These are phyloP conservation scores for Licmophora abbreviata DNA, from an alignment of 108 stramenopile species.

Conservation along the genomic window DNA sequence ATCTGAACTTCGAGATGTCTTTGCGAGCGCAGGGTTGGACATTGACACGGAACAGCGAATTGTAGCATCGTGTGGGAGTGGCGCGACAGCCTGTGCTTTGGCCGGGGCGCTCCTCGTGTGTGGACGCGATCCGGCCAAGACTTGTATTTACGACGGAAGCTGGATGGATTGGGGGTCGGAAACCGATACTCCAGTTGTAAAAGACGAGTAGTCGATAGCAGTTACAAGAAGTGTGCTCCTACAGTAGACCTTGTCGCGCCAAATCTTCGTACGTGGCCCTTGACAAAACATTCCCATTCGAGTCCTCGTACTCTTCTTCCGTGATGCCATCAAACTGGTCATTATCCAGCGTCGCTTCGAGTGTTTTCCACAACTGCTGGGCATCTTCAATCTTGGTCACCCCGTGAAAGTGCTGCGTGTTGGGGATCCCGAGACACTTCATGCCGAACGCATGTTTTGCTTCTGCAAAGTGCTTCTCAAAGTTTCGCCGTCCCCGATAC, in stretches of 20 bases:
- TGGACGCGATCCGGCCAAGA: conserved; percentile 41
- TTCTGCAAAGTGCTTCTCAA: conserved; percentile 96
- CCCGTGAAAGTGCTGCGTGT: conserved; percentile 98
- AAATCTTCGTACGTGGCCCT: conserved; percentile 91
- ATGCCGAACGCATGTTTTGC: conserved; percentile 95
- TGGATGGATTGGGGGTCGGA: conserved; percentile 68
- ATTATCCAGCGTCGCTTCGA: conserved; percentile 62
- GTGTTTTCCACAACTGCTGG: conserved; percentile 77
- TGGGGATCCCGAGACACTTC: conserved; percentile 96
- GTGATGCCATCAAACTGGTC: conserved; percentile 76
- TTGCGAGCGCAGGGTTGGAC: conserved; percentile 36
- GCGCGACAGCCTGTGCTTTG: conserved; percentile 63
- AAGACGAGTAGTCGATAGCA: too few relatives aligned
- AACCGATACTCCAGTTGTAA: conserved; percentile 44
- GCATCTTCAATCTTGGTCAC: conserved; percentile 97
- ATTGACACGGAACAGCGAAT: conserved; percentile 37
- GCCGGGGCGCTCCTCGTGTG: conserved; percentile 52
- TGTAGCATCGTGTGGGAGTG: conserved; percentile 60
- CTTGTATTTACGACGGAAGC: conserved; percentile 65
- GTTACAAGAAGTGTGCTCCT: conserved; percentile 1
- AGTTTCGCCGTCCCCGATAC: conserved; percentile 90
- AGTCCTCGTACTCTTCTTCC: conserved; percentile 98
- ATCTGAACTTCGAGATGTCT: conserved; percentile 32
- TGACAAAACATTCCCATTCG: conserved; percentile 94
- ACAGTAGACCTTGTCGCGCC: conserved; percentile 92